Evolutionary conservation across 306 rosid species (phyloP), one percentile per base, ranked within the genome.

Genomic region (Morella rubra): DNA sequence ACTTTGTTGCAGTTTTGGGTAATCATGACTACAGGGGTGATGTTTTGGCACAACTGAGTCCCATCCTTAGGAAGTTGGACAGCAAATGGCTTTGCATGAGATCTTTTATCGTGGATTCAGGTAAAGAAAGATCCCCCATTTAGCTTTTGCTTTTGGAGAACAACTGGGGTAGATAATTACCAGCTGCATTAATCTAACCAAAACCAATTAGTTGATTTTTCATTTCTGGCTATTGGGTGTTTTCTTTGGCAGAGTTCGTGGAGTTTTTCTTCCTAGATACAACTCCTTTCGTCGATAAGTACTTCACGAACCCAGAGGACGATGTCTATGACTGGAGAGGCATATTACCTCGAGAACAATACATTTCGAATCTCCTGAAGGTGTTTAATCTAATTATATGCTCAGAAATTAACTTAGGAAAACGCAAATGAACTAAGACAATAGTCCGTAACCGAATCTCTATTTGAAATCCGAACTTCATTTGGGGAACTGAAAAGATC

Each of bases 201-300:
- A 5, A 3, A 9, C 13, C 12, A 2, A 8, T 46, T 46, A 1
- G 3, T 46, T 46, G 1, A 1, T 46, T 46, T 46, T 8, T 45
- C 13, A 12, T 7, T 50, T 50, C 5, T 32, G 37, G 0, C 16
- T 51, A 3, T 56, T 20, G 4, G 19, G 4, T 56, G 9, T 2
- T 6, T 18, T 18, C 0, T 2, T 40, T 16, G 6, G 32, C 76
- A 87, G 96, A 86, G 61, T 45, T 80, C 50, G 91, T 50, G 8
- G 93, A 92, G 0, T 61, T 92, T 24, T 85, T 92, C 85, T 92
- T 92, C 53, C 79, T 92, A 44, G 96, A 92, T 82, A 93, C 93
- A 11, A 89, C 91, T 32, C 93, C 93, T 0, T 83, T 92, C 60
- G 82, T 85, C 24, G 79, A 85, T 1, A 72, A 85, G 10, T 90